Base-by-base conservation (phyloP, 2,329 filamentous ascomycete genomes). In the Paracoccidioides brasiliensis region DNA sequence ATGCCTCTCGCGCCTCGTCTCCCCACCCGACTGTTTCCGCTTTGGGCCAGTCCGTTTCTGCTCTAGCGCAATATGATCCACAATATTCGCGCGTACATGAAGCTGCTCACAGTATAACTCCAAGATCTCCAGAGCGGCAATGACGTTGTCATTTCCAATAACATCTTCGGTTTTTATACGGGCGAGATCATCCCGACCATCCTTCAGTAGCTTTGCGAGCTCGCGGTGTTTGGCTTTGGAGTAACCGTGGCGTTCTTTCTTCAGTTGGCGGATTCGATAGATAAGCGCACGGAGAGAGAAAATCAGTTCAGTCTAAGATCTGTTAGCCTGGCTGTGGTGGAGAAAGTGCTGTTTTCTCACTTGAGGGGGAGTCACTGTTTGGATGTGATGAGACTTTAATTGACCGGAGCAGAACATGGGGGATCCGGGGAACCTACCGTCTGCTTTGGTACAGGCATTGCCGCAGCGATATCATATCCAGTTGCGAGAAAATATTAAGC, bases 101-200 rank as follows among this genome's bases (percentile, higher is more conserved):
- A 63, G 52, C 50, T 60, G 58, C 50, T 63, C 61, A 35, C 60
- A 63, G 33, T 62, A 56, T 38, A 63, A 37, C 56, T 63, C 61
- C 8, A 63, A 33, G 33, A 63, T 62, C 53, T 63, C 61, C 55
- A 63, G 49, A 14, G 59, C 61, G 9, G 57, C 55, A 10, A 63
- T 61, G 44, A 62, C 40, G 40, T 60, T 60, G 54, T 63, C 61
- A 33, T 60, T 63, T 41, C 57, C 57, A 54, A 63, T 63, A 9
- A 60, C 59, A 54, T 63, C 59, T 55, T 63, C 61, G 4, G 59
- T 60, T 46, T 61, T 61, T 52, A 63, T 62, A 30, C 61, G 61
- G n/a, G 61, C 61, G 52, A 58, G 58, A 32, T 60, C 58, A 32
- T 62, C 61, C 37, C 59, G 59, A 43, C 61, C 59, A 55, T 62